phyloP scores from a whole-genome alignment of 495 filamentous ascomycete species.

The Penicillium psychrofluorescens region DNA sequence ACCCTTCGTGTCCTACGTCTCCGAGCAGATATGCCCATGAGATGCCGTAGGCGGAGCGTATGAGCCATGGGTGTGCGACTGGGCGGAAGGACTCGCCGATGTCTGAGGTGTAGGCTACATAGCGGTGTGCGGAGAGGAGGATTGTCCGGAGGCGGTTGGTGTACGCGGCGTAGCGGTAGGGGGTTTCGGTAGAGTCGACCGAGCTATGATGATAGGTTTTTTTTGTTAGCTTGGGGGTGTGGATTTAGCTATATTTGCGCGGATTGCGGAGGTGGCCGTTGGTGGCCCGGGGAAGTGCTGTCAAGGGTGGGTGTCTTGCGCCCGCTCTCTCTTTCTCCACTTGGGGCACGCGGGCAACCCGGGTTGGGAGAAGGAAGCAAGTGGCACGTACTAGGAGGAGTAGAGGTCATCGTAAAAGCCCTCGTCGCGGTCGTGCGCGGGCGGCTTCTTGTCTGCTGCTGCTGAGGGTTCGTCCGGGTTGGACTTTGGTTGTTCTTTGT shows the following conservation, averaged over 20 bases:
- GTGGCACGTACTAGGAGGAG: slow-evolving; percentile 65
- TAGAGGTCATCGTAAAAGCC: slow-evolving; percentile 71
- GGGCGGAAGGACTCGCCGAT: slow-evolving; percentile 96
- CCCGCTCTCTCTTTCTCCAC: not conserved
- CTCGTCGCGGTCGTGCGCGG: slow-evolving; percentile 64
- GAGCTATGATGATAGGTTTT: slow-evolving; percentile 42
- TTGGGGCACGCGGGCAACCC: not conserved
- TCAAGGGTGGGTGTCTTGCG: not conserved
- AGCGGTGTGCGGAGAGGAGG: slow-evolving; percentile 84
- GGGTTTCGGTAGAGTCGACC: slow-evolving; percentile 73
- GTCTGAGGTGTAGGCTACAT: slow-evolving; percentile 96
- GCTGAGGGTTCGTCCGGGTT: slow-evolving; percentile 23
- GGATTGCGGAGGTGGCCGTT: no score
- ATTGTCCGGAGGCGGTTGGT: slow-evolving; percentile 80
- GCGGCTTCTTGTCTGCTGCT: slow-evolving; percentile 55
- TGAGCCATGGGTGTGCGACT: slow-evolving; percentile 75
- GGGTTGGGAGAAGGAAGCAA: not conserved
- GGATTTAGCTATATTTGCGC: not conserved
- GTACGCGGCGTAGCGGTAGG: slow-evolving; percentile 88
- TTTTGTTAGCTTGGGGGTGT: slow-evolving; percentile 8
- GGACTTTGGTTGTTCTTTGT: slow-evolving; percentile 39
- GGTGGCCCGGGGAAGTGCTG: no score
- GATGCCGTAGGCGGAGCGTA: slow-evolving; percentile 78
- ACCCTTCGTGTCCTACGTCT: slow-evolving; percentile 89
- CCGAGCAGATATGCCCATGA: slow-evolving; percentile 90